Conservation (phyloP, 1,284 basidiomycete genomes). For the Hortiboletus rubellus region DNA sequence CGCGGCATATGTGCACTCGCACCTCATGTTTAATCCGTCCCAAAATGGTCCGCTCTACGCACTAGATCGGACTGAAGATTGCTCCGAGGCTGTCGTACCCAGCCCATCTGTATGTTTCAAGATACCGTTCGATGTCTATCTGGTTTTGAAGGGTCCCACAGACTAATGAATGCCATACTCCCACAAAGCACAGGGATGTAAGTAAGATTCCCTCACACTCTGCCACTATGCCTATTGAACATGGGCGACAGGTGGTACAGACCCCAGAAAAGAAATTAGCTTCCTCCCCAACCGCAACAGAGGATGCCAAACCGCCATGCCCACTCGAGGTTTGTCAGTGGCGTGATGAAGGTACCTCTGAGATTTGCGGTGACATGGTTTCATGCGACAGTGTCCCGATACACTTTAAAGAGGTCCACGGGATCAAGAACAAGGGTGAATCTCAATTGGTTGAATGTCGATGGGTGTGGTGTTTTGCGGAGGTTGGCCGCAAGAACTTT, state of each 20-base stretch:
- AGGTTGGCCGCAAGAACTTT: background rate
- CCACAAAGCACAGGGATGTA: background rate
- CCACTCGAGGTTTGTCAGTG: background rate
- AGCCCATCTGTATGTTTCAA: too few species aligned
- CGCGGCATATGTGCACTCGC: too few species aligned
- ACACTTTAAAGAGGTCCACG: background rate
- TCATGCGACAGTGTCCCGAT: too few species aligned
- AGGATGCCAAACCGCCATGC: background rate
- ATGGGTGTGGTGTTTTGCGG: background rate
- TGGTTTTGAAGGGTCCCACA: too few species aligned
- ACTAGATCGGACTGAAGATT: background rate
- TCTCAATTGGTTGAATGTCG: accelerated
- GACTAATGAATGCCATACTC: too few species aligned
- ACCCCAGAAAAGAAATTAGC: background rate
- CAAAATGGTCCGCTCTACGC: background rate
- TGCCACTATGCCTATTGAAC: background rate
- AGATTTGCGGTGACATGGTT: background rate
- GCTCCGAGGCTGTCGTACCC: background rate
- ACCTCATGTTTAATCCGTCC: too few species aligned
- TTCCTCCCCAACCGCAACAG: too few species aligned
- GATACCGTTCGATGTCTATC: too few species aligned
- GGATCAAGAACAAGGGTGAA: background rate
- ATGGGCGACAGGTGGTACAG: too few species aligned
- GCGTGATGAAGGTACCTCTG: background rate
- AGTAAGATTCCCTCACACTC: background rate